Conservation (phyloP, 306 rosid species). For the Rosa rugosa region DNA sequence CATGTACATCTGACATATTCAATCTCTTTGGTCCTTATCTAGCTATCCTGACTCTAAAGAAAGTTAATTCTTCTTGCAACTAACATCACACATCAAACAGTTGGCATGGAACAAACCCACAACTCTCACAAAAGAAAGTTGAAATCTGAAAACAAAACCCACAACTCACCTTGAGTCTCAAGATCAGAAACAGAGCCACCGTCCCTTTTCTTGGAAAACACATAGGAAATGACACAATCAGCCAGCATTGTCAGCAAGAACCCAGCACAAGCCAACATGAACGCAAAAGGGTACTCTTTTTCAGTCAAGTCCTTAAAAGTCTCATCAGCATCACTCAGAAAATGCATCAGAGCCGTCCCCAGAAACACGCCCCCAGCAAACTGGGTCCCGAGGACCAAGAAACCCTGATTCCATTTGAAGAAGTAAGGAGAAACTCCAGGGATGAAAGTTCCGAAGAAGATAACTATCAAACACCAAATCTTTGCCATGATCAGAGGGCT, state of each 20-base stretch:
- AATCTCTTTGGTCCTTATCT: not conserved
- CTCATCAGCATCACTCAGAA: conserved; percentile 70
- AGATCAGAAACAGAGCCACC: conserved; percentile 32
- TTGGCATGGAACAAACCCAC: not conserved
- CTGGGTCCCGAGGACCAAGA: conserved; percentile 76
- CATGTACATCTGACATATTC: not conserved
- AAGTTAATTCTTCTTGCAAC: not conserved
- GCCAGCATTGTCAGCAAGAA: conserved; percentile 67
- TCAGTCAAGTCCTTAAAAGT: conserved; percentile 60
- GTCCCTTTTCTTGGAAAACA: conserved; percentile 26
- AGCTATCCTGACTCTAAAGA: not conserved
- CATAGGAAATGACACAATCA: conserved; percentile 48
- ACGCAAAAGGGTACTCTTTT: conserved; percentile 65
- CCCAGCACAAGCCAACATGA: conserved; percentile 72
- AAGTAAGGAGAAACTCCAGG: conserved; percentile 71
- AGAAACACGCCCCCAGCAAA: conserved; percentile 86
- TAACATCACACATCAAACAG: not conserved
- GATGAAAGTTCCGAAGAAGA: conserved; percentile 63
- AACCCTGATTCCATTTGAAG: conserved; percentile 77
- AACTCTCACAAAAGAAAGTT: not conserved
- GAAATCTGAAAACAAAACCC: not conserved
- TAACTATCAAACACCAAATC: conserved; percentile 51
- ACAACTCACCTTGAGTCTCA: conserved; percentile 27
- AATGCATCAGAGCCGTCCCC: conserved; percentile 89
- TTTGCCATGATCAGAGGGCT: conserved; percentile 49